Percentiles rank a stretch among this genome's conserved stretches.
Evolutionary conservation across 1,284 basidiomycete species (phyloP).

Genomic region (Boletus semigastroideus): DNA sequence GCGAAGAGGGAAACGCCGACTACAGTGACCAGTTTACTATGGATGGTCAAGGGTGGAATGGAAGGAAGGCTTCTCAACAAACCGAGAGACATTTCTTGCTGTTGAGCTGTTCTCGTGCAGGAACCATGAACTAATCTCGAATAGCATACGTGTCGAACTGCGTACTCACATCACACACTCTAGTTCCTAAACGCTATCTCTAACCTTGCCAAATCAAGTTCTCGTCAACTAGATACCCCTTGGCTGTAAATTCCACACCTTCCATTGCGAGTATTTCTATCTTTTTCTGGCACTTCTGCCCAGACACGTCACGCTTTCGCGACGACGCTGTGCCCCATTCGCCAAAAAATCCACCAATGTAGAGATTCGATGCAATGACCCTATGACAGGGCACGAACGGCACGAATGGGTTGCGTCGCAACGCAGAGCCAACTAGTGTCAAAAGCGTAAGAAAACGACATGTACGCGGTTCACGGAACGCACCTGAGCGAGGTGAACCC

Average conservation of each 20-base stretch:
- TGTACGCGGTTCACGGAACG: conserved; percentile 7
- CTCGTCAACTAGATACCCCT: conserved; percentile 39
- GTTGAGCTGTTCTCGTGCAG: no score
- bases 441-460: neutral
- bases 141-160: neutral
- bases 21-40: no score
- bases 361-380: conserved; percentile 57
- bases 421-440: conserved; percentile 53
- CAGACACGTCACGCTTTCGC: conserved; percentile 5
- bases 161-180: neutral
- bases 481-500: conserved; percentile 62
- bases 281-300: conserved; percentile 35
- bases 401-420: conserved; percentile 62
- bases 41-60: no score
- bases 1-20: no score
- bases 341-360: conserved; percentile 59
- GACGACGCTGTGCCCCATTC: conserved; percentile 47
- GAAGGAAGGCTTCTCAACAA: no score
- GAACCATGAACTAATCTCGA: neutral
- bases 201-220: conserved; percentile 19
- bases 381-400: conserved; percentile 68
- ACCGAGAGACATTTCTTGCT: no score
- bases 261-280: conserved; percentile 46
- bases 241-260: conserved; percentile 47
- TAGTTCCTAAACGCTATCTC: neutral